Evolutionary conservation across 352 stramenopile genomes (phyloP), one percentile per base, ranked within the genome.

Genomic region (Phytophthora foliorum): DNA sequence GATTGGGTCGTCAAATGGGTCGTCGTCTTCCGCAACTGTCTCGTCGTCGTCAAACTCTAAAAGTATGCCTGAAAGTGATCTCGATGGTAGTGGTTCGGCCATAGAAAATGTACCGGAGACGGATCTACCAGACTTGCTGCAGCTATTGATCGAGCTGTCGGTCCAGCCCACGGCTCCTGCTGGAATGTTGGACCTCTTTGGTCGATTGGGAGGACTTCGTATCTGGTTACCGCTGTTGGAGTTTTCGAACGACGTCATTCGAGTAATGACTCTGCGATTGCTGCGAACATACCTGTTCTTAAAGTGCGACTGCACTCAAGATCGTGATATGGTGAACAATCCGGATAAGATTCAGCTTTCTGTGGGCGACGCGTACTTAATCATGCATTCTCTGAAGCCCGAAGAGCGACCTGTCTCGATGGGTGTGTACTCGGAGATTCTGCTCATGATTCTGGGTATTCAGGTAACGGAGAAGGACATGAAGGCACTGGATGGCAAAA

Each of bases 201-300:
- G 83, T 22, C 81, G 84, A 7, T 67, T 95, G 9, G 88, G 88
- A 24, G 88, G 88, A 9, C 78, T 95, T 36, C 84, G 88, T 14
- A 94, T 95, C 21, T 95, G 88, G 88, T 69, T 95, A 9, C 88
- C 88, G 19, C 56, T 95, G 10, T 63, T 95, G n/a, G 83, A 86
- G 39, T 94, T 93, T 61, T 78, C 74, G 25, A 90, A 80, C 53
- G 83, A 92, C 49, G 77, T 80, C 5, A 84, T 94, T 66, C 84
- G 85, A 39, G 86, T 93, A 4, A 94, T 95, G 88, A 93, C 88
- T 1, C 49, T 95, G 32, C 86, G 88, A 22, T 70, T 95, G 27
- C 53, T 95, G 39, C 81, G 88, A 60, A 95, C 85, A 36, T 95
- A 93, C 34, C 60, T 95, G 49, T 92, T 83, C 34, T 68, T 93